Base-by-base conservation (phyloP, 2,329 filamentous ascomycete genomes). In the Cryphonectria nitschkei region DNA sequence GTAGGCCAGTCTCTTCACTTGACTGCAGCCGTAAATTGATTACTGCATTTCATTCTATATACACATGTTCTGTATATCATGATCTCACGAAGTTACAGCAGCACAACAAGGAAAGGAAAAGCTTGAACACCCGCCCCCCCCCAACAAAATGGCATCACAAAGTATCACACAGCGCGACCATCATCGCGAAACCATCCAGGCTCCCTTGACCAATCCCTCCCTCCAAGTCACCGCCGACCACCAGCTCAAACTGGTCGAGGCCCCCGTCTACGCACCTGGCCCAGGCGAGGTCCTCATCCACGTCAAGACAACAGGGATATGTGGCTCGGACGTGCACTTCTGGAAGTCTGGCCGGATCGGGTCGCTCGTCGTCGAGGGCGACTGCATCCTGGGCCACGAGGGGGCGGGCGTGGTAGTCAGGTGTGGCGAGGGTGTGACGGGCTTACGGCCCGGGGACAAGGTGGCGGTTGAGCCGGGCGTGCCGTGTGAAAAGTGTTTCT, bases 301-400 rank as follows among this genome's bases (percentile, higher is more conserved):
- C 72, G 84, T 91, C 74, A 89, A 89, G 76, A 84, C 85, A 1
- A 90, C 88, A 3, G 89, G 89, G 60, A 88, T 91, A 52, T 91
- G 89, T 79, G 89, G 89, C 56, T 91, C 89, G 0, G 90, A 92
- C 75, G 86, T 92, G 73, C 90, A 92, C 77, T 90, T 91, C 74
- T 92, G 90, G 90, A 89, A 89, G 75, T 81, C 83, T 0, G 90
- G 90, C 34, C 81, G 85, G 16, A 92, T 92, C 75, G 90, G 90
- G 2, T 83, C 85, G 1, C 82, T 92, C 1, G 84, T 88, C 1
- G 86, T 92, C 16, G 84, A 89, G 70, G 86, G 86, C 29, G 88
- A 91, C 74, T 90, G 88, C 75, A 89, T 91, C 67, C 83, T 92
- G 62, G 89, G 90, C 32, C 90, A 92, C 73, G 89, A 92, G 78